Base-by-base conservation (phyloP, 2,329 filamentous ascomycete genomes). In the Aspergillus chevalieri region DNA sequence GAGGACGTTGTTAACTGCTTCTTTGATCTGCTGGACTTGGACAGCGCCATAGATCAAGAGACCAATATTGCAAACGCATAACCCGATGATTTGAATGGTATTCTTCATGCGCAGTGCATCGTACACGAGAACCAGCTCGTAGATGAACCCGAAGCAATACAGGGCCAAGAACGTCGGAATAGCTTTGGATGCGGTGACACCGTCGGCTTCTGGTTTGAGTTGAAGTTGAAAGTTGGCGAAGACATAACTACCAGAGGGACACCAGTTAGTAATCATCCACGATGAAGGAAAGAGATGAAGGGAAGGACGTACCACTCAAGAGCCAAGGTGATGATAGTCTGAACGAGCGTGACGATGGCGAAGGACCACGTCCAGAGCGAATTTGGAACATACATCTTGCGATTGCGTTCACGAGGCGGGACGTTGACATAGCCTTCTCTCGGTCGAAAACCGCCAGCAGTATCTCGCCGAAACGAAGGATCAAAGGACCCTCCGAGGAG, bases 101-200 rank as follows among this genome's bases (percentile, higher is more conserved):
- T 98, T 98, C 72, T 96, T 96, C 65, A 92, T 78, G 55, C 90
- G 85, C 51, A 98, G 78, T 14, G 92, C 93, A 75, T 98, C 93
- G 80, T 90, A 97, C 10, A 93, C 87, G 47, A 98, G 78, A 24
- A 94, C 75, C 28, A 97, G 74, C 65, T 95, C 85, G 73, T 97
- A 98, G 50, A 98, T 71, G 73, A 95, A 97, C 53, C 89, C 93
- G 69, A 98, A 96, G 68, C 96, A 95, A 76, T 97, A 95, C 43
- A 98, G 82, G 21, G 92, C 89, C 51, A 98, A 78, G 72, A 96
- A 97, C 34, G 92, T 97, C 22, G 93, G 92, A 56, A 98, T 95
- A 0, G 91, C 82, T 67, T 73, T 75, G 44, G 75, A 72, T 45
- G 75, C 72, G 44, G 66, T 73, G 45, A 67, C 63, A 15, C 61